These are phyloP conservation scores for Paspalum notatum DNA, from an alignment of 176 grass and related monocot genomes.

Conservation along the genomic window DNA sequence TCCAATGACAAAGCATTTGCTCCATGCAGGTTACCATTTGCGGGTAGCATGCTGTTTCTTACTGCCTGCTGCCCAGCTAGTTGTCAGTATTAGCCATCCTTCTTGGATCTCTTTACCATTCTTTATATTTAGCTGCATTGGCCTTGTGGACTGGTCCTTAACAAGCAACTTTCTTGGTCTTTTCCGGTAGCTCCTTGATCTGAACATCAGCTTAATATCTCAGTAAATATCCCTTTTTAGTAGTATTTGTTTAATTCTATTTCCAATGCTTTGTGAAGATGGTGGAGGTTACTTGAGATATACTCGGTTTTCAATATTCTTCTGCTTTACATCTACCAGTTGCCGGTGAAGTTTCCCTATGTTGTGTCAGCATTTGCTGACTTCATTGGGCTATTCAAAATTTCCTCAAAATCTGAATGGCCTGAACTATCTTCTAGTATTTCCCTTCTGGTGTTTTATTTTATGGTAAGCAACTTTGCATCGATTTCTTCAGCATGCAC, in stretches of 20 bases:
- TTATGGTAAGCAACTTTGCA: slow-evolving; percentile 77
- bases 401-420: slow-evolving; percentile 79
- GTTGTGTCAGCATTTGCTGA: slow-evolving; percentile 68
- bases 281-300: slow-evolving; percentile 87
- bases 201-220: slow-evolving; percentile 28
- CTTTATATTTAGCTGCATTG: slow-evolving; percentile 97
- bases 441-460: slow-evolving; percentile 85
- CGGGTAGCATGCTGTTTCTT: slow-evolving; percentile 86
- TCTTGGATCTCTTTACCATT: slow-evolving; percentile 96
- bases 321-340: slow-evolving; percentile 91
- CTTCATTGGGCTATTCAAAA: slow-evolving; percentile 93
- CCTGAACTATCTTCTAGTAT: slow-evolving; percentile 80
- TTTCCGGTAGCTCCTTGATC: slow-evolving; percentile 69
- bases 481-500: slow-evolving; percentile 21
- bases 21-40: slow-evolving; percentile 79
- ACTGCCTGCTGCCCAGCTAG: slow-evolving; percentile 81
- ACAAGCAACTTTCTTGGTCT: slow-evolving; percentile 99
- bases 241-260: slow-evolving; percentile 37
- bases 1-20: slow-evolving; percentile 47
- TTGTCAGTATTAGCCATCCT: slow-evolving; percentile 93
- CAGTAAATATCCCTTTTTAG: slow-evolving; percentile 14
- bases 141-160: slow-evolving; percentile 97
- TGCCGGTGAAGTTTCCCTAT: slow-evolving; percentile 76
- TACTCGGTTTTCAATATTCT: slow-evolving; percentile 92
- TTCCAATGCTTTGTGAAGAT: slow-evolving; percentile 51